Conservation (phyloP, 768 basidiomycete genomes). For the Lentinula aciculospora region DNA sequence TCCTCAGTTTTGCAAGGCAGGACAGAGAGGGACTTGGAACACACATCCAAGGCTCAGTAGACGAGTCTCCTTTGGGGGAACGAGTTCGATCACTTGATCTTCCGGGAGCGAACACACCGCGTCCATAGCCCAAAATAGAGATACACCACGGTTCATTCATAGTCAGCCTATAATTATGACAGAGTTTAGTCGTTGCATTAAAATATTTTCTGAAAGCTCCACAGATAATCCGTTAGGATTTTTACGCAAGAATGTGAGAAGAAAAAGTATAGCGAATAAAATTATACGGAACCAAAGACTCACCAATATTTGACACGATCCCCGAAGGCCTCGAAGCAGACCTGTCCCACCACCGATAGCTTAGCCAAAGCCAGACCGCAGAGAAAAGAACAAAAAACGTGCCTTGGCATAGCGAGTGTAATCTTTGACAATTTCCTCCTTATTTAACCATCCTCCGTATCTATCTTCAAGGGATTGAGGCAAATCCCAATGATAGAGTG, state of each 20-base stretch:
- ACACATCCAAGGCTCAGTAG: slow-evolving; percentile 67
- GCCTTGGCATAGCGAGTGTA: slow-evolving; percentile 55
- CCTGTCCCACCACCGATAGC: slow-evolving; percentile 21
- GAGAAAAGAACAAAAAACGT: slow-evolving; percentile 16
- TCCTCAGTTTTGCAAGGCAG: neutral
- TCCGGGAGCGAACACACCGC: slow-evolving; percentile 68
- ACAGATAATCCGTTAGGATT: neutral
- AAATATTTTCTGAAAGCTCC: neutral
- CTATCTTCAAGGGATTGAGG: slow-evolving; percentile 69
- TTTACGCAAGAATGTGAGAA: neutral
- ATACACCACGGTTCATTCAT: slow-evolving; percentile 77
- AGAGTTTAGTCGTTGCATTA: neutral
- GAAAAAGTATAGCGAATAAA: neutral
- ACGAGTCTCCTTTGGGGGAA: slow-evolving; percentile 56
- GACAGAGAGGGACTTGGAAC: slow-evolving; percentile 15
- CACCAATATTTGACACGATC: slow-evolving; percentile 75
- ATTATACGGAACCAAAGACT: neutral
- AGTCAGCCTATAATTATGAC: slow-evolving; percentile 44
- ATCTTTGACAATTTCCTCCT: slow-evolving; percentile 64
- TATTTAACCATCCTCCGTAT: slow-evolving; percentile 74
- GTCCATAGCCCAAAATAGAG: slow-evolving; percentile 64
- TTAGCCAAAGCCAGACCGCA: slow-evolving; percentile 9
- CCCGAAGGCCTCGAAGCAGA: slow-evolving; percentile 72
- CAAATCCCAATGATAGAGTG: slow-evolving; percentile 75
- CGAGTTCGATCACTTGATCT: slow-evolving; percentile 58